Evolutionary conservation across 768 basidiomycete genomes (phyloP), one percentile per base, ranked within the genome.

Genomic region (Dioszegia aurantiaca): DNA sequence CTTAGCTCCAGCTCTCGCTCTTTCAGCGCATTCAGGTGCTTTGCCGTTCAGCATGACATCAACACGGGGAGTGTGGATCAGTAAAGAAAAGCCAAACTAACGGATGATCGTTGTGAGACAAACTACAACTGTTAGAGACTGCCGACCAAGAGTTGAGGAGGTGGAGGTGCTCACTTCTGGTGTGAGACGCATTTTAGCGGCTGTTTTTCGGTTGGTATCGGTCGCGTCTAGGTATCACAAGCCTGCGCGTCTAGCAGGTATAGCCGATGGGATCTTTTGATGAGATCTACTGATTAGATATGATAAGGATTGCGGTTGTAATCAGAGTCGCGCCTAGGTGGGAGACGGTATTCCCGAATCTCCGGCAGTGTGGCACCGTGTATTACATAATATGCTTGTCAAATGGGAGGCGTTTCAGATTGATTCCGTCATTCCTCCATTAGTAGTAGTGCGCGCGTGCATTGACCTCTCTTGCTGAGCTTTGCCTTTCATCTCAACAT

Each of bases 1-100:
- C 75, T 51, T n/a, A 77, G 59, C 14, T 77, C 75, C 58, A 77
- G 54, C 56, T 77, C 75, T 47, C 75, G 58, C 54, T 77, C 75
- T 56, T 77, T 77, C 60, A 77, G 59, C 33, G 73, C 68, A 44
- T 77, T 77, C 36, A 74, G 48, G 56, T 77, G 73, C 75, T 74
- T 55, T n/a, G 33, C 47, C 47, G 27, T 55, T 56, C 62, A 62
- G 47, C 59, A 57, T 54, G 56, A 59, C 37, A 62, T 36, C 30
- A 40, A 41, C 44, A 24, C 30, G 31, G 26, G 43, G 31, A 30
- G 43, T 28, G 21, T 21, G 16, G 37, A 11, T 30, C 17, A 44
- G 28, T 19, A 31, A 12, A 3, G 41, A 42, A 21, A n/a, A 42
- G 39, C 14, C 21, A 33, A 52, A 73, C 69, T 65, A 33, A 69